Evolutionary conservation across 331 rosid genomes (phyloP).

Genomic region (Rhamnella rubrinervis): DNA sequence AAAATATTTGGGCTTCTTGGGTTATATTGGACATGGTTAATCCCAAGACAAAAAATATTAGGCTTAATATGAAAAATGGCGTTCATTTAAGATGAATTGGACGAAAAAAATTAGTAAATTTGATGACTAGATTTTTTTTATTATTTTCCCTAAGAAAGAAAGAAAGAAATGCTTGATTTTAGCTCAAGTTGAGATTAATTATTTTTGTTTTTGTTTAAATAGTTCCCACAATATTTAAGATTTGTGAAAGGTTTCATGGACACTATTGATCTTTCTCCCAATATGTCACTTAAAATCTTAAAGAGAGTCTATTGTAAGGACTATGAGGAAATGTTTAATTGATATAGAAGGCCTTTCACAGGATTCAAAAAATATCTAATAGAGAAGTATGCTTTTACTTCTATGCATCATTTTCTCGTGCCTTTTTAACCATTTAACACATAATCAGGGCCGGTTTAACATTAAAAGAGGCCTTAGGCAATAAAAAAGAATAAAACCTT

Average conservation of each 20-base stretch:
- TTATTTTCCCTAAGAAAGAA: neutral
- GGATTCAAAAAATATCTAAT: no score
- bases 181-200: neutral
- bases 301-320: slow-evolving; percentile 90
- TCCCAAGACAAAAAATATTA: slow-evolving; percentile 93
- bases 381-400: no score
- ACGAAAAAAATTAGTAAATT: slow-evolving; percentile 92
- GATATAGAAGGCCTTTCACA: no score
- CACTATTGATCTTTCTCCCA: slow-evolving; percentile 93
- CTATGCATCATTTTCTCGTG: no score
- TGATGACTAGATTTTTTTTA: neutral
- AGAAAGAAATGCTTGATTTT: neutral
- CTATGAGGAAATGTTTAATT: no score
- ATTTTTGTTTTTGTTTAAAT: slow-evolving; percentile 29
- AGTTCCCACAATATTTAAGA: slow-evolving; percentile 96
- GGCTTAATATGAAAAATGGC: slow-evolving; percentile 90
- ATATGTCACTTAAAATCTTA: slow-evolving; percentile 95
- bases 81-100: slow-evolving; percentile 95
- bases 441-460: no score
- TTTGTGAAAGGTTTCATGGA: slow-evolving; percentile 95
- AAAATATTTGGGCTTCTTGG: no score
- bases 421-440: no score
- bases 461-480: no score
- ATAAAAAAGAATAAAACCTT: no score
- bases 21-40: no score